These are phyloP conservation scores for Favolaschia claudopus DNA, from an alignment of 768 basidiomycete species.

Conservation along the genomic window DNA sequence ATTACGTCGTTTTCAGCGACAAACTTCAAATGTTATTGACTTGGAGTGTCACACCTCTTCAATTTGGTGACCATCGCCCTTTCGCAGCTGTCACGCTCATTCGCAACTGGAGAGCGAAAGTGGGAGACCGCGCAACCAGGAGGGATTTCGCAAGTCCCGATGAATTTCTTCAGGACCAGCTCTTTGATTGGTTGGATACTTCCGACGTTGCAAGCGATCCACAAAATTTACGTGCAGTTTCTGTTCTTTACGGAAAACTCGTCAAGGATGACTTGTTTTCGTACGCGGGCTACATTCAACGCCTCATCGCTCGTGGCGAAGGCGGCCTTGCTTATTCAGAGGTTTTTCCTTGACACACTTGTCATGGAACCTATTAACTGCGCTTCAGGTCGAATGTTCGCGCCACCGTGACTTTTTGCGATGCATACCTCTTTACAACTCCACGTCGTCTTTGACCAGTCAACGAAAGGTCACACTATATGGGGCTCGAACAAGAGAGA, in stretches of 20 bases:
- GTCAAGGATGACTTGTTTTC: constrained; percentile 76
- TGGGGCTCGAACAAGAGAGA: constrained; percentile 72
- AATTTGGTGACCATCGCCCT: constrained; percentile 84
- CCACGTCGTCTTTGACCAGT: constrained; percentile 63
- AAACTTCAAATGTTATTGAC: constrained; percentile 80
- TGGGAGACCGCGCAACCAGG: constrained; percentile 67
- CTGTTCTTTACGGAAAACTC: constrained; percentile 75
- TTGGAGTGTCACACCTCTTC: constrained; percentile 82
- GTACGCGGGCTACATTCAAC: constrained; percentile 77
- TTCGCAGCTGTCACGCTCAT: constrained; percentile 79
- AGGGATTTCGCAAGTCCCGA: constrained; percentile 67
- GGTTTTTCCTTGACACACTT: constrained; percentile 42
- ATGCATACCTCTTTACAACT: constrained; percentile 74
- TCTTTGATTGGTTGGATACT: constrained; percentile 84
- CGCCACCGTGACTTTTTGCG: constrained; percentile 74
- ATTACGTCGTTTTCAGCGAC: constrained; percentile 57
- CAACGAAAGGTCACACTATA: constrained; percentile 77
- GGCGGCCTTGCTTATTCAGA: constrained; percentile 60
- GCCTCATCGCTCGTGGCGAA: constrained; percentile 84
- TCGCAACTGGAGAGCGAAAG: constrained; percentile 65
- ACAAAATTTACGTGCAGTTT: constrained; percentile 64
- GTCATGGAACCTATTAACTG: background rate
- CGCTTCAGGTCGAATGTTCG: constrained; percentile 53
- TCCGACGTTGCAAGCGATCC: constrained; percentile 66
- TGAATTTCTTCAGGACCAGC: constrained; percentile 72